Evolutionary conservation across 176 grass and related monocot genomes (phyloP).

Genomic region (Chrysopogon serrulatus): DNA sequence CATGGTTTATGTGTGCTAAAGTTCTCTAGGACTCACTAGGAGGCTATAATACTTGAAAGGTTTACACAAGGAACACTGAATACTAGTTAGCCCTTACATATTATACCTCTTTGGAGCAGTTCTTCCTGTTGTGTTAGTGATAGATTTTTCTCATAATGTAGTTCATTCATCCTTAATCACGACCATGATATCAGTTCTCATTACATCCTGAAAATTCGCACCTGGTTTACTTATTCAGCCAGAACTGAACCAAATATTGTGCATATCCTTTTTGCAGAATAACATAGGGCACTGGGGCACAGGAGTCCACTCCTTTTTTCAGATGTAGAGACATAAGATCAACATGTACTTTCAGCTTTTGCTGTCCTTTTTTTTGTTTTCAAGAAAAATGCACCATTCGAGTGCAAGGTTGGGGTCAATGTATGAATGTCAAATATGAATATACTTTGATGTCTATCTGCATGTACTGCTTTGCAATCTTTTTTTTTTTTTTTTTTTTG

Average conservation of each 20-base stretch:
- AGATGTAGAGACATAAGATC: constrained; percentile 5
- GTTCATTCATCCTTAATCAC: not conserved
- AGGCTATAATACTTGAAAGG: not conserved
- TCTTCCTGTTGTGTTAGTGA: not conserved
- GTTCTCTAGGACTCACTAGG: not conserved
- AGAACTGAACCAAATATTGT: not conserved
- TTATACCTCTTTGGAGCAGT: not conserved
- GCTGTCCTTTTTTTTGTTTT: not conserved
- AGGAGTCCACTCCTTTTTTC: not conserved
- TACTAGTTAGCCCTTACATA: not conserved
- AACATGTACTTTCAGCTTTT: not conserved
- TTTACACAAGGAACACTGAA: not conserved
- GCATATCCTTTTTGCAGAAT: constrained; percentile 24
- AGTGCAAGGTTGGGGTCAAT: not conserved
- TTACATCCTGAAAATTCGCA: not conserved
- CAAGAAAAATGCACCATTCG: not conserved
- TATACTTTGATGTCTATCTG: not conserved
- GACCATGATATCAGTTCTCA: not conserved
- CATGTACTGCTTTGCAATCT: not conserved
- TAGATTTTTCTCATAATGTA: not conserved
- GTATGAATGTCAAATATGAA: not conserved
- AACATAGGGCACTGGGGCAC: not conserved
- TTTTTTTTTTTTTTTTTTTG: too few relatives aligned
- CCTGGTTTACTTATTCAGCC: not conserved
- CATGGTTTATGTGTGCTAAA: not conserved